A percentile compares a stretch with the other conserved stretches of the same genome.
Evolutionary conservation across 306 rosid genomes (phyloP).

Genomic region (Fagus sylvatica): DNA sequence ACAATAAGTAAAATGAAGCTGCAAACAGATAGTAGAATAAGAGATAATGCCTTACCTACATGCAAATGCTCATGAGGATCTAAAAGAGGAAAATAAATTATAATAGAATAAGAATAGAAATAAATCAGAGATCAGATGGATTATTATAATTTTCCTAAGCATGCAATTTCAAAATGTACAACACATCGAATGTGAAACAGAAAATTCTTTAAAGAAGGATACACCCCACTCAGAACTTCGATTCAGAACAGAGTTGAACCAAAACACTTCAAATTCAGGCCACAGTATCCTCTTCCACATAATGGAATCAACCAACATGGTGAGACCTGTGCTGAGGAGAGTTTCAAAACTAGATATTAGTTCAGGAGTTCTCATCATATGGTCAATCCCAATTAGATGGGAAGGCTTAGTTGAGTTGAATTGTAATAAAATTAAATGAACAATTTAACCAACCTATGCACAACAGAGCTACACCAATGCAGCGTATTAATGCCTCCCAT

Average conservation of each 20-base stretch:
- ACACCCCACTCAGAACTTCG: slow-evolving; percentile 98
- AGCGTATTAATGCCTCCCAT: slow-evolving; percentile 63
- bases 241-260: slow-evolving; percentile 94
- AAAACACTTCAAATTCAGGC: slow-evolving; percentile 97
- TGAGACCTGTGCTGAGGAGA: slow-evolving; percentile 60
- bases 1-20: not conserved
- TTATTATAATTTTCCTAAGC: slow-evolving; percentile 8
- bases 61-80: not conserved
- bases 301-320: slow-evolving; percentile 76
- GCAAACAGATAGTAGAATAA: not conserved
- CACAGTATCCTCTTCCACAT: slow-evolving; percentile 84
- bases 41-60: not conserved
- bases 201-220: slow-evolving; percentile 47
- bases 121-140: not conserved
- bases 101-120: not conserved
- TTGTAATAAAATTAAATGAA: not conserved
- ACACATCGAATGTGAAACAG: not conserved
- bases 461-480: slow-evolving; percentile 59
- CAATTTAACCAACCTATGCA: slow-evolving; percentile 65
- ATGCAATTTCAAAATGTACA: slow-evolving; percentile 14
- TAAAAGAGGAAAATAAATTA: not conserved
- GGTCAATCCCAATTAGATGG: not conserved
- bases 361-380: not conserved
- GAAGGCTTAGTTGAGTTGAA: not conserved
- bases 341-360: slow-evolving; percentile 30